Base-by-base conservation (phyloP, 148 eudicot genomes). In the Hydrangea macrophylla region DNA sequence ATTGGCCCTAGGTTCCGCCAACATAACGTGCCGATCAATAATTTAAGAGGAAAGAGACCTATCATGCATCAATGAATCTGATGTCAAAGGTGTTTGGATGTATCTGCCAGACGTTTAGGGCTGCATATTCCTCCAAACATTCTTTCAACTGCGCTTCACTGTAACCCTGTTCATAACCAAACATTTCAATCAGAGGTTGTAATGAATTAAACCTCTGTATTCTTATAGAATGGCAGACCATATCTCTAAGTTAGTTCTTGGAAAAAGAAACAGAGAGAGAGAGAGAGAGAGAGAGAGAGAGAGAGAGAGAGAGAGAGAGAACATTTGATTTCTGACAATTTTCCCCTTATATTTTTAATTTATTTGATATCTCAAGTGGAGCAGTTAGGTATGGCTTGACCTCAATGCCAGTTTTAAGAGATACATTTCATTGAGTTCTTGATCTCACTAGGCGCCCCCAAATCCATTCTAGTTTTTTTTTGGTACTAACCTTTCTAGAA, bases 81-180 rank as follows among this genome's bases (percentile, higher is more conserved):
- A 94, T 90, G 50, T 94, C 96, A 5, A 90, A 94, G 35, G 96
- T 88, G 73, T 82, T 83, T 48, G 99, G 99, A 84, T 94, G 97
- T 70, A 94, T 94, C 78, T 90, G 99, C 99, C 99, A 94, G 76
- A 94, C 99, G 42, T 94, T 94, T 58, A 94, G 70, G 58, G 96
- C 96, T 59, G 97, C 99, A 28, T 94, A 94, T 77, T 90, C 99
- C 80, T 94, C 99, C 55, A 94, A 68, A 70, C 97, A 90, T 80
- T 94, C 91, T 74, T 94, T 94, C 71, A 94, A 65, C 79, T 94
- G 97, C 55, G 96, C 97, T 77, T 94, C 99, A 27, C 89, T 94
- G 78, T 94, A 94, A 44, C 99, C 99, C 99, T 94, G 90, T 26
- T n/a, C 17, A 62, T 18, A 36, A 70, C 57, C 27, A 58, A 75